These are phyloP conservation scores for Jimgerdemannia flammicorona DNA, from an alignment of 192 early-diverging fungal species.

Conservation along the genomic window DNA sequence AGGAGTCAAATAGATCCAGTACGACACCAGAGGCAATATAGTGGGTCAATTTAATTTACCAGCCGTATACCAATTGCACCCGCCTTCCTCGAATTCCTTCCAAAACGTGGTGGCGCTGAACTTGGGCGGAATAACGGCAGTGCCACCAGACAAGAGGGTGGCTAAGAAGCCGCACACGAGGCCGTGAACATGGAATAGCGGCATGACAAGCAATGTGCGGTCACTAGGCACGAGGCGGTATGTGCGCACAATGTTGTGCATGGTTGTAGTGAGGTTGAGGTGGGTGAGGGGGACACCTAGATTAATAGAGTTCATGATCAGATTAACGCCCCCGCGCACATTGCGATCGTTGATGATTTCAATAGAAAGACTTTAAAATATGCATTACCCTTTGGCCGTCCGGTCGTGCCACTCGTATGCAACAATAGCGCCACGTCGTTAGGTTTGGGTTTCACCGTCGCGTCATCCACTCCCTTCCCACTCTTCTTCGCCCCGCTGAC, in stretches of 20 bases:
- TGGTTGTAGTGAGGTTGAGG: conserved; percentile 63
- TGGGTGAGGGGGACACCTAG: conserved; percentile 78
- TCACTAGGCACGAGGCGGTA: conserved; percentile 59
- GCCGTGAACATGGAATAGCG: conserved; percentile 86
- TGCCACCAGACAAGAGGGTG: conserved; percentile 64
- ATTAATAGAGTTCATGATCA: no score
- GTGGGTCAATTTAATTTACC: conserved; percentile 18
- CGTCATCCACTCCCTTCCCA: conserved; percentile 2
- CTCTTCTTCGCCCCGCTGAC: conserved; percentile 2
- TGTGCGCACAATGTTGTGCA: conserved; percentile 71
- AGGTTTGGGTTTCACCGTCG: conserved; percentile 26
- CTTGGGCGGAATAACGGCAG: conserved; percentile 63
- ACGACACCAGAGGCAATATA: not conserved
- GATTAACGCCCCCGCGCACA: no score
- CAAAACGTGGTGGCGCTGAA: conserved; percentile 75
- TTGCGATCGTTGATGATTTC: not conserved
- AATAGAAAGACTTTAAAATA: not conserved
- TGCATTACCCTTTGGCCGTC: conserved; percentile 57
- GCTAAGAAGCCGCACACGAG: conserved; percentile 72
- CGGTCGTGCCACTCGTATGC: conserved; percentile 82
- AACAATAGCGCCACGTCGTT: conserved; percentile 69
- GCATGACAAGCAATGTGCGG: conserved; percentile 75
- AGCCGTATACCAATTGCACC: conserved; percentile 68
- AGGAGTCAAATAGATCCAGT: conserved; percentile 1
- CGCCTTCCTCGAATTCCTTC: conserved; percentile 59